phyloP scores from a whole-genome alignment of 495 filamentous ascomycete genomes.

The Glarea lozoyensis region DNA sequence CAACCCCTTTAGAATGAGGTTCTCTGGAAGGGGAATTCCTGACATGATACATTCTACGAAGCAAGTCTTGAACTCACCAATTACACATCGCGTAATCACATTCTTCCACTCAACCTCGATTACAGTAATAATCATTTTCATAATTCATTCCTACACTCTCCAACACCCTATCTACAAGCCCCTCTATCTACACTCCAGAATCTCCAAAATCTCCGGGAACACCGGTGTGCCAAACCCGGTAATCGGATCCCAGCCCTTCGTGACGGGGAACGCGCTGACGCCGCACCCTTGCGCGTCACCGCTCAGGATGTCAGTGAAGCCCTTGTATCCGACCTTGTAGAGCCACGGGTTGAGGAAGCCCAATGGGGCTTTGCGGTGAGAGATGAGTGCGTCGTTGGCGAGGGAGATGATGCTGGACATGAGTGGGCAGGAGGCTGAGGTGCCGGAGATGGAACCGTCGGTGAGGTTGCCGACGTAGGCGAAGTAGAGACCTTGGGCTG shows the following conservation, averaged over 20 bases:
- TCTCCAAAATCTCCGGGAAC: no score
- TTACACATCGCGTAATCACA: no score
- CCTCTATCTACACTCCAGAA: no score
- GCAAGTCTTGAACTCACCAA: no score
- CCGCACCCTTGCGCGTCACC: constrained; percentile 51
- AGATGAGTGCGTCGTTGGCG: constrained; percentile 52
- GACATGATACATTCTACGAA: no score
- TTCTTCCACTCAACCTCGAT: no score
- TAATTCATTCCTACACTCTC: no score
- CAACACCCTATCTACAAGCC: no score
- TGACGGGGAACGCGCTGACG: constrained; percentile 42
- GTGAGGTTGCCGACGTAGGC: constrained; percentile 34
- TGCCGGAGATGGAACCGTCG: constrained; percentile 37
- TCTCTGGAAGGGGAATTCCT: no score
- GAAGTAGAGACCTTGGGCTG: constrained; percentile 51
- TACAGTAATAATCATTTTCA: no score
- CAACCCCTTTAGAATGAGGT: no score
- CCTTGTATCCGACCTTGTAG: constrained; percentile 46
- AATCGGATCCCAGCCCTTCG: constrained; percentile 55
- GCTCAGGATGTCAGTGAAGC: constrained; percentile 50
- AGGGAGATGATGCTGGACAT: constrained; percentile 43
- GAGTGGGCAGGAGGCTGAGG: constrained; percentile 27
- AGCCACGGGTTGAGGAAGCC: constrained; percentile 55
- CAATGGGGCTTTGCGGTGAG: constrained; percentile 45
- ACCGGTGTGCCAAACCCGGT: constrained; percentile 52